Conservation (phyloP, 192 early-diverging fungal genomes). For the Coemansia sp. region DNA sequence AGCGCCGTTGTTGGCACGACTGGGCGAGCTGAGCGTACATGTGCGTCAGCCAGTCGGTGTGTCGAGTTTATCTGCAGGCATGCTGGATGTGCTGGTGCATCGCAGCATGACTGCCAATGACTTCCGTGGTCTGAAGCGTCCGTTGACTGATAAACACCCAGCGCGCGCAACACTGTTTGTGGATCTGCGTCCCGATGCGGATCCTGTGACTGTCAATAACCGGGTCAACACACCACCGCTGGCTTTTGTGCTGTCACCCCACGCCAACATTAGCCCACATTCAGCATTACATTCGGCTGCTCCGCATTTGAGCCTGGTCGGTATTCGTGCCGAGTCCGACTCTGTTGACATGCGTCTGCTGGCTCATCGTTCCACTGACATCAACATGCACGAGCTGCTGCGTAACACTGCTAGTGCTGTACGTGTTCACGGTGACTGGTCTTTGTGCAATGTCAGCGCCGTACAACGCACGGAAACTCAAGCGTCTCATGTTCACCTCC, state of each 20-base stretch:
- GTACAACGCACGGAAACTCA: not conserved
- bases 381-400: slow-evolving; percentile 1
- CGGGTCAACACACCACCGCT: slow-evolving; percentile 31
- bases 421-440: slow-evolving; percentile 28
- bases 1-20: slow-evolving; percentile 28
- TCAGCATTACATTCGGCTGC: not conserved
- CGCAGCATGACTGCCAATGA: slow-evolving; percentile 47
- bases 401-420: not conserved
- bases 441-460: slow-evolving; percentile 14
- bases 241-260: slow-evolving; percentile 21
- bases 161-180: slow-evolving; percentile 26
- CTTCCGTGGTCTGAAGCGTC: slow-evolving; percentile 32
- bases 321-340: slow-evolving; percentile 13
- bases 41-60: slow-evolving; percentile 37
- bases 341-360: slow-evolving; percentile 6
- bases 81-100: slow-evolving; percentile 37
- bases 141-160: slow-evolving; percentile 16
- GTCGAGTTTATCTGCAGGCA: slow-evolving; percentile 14
- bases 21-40: slow-evolving; percentile 28
- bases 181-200: slow-evolving; percentile 7
- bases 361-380: not conserved
- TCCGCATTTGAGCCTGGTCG: slow-evolving; percentile 21
- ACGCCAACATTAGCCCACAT: not conserved
- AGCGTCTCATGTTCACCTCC: slow-evolving; percentile 10
- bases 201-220: slow-evolving; percentile 5